phyloP scores from a whole-genome alignment of 2,329 filamentous ascomycete species.

The Metarhizium rileyi region DNA sequence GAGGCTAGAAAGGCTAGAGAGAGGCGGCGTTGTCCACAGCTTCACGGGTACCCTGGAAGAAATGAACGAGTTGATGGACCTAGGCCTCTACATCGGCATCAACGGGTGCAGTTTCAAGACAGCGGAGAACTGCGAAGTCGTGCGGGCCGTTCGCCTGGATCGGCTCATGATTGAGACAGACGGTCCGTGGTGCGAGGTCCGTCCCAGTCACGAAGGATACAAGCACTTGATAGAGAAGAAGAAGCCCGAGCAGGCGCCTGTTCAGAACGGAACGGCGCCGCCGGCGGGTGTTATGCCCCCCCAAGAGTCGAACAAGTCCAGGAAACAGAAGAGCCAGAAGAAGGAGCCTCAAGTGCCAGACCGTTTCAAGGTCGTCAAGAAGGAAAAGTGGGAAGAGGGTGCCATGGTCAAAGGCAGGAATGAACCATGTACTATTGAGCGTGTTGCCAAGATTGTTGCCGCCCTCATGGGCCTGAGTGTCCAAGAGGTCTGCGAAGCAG shows the following conservation, averaged over 20 bases:
- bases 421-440: constrained; percentile 78
- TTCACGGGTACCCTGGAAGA: constrained; percentile 86
- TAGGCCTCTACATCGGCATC: constrained; percentile 85
- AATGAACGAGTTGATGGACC: constrained; percentile 67
- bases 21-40: constrained; percentile 79
- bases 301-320: constrained; percentile 22
- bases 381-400: constrained; percentile 86
- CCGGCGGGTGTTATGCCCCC: constrained; percentile 10
- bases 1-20: constrained; percentile 55
- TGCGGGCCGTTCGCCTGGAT: constrained; percentile 67
- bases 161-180: constrained; percentile 91
- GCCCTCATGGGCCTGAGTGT: constrained; percentile 71
- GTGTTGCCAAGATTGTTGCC: constrained; percentile 82
- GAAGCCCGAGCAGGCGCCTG: constrained; percentile 18
- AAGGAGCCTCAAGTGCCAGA: constrained; percentile 58
- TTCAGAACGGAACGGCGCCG: constrained; percentile 14
- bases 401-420: constrained; percentile 91
- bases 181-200: constrained; percentile 94
- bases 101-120: constrained; percentile 98
- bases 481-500: constrained; percentile 76
- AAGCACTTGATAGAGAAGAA: constrained; percentile 49
- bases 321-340: constrained; percentile 42
- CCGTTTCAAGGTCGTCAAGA: constrained; percentile 79
- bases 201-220: constrained; percentile 77
- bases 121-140: constrained; percentile 77